A percentile compares a stretch with the other conserved stretches of the same genome.
Conservation (phyloP, 2,329 filamentous ascomycete genomes). For the Blastomyces percursus region DNA sequence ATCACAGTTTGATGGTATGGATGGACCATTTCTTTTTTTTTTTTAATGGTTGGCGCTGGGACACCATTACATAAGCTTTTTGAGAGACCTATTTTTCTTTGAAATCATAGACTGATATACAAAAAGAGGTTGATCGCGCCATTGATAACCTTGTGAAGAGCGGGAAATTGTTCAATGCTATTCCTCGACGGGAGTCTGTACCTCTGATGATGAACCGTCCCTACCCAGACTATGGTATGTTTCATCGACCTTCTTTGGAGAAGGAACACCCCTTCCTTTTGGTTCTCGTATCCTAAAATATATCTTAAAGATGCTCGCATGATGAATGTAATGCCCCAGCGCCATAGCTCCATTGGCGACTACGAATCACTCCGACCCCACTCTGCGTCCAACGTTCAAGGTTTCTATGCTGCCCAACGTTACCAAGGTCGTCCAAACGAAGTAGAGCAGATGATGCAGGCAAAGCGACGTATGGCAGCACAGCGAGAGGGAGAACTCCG, state of each 20-base stretch:
- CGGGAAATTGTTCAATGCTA: constrained; percentile 73
- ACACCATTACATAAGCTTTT: neutral
- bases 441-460: constrained; percentile 97
- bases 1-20: constrained; percentile 79
- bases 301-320: constrained; percentile 55
- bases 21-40: neutral
- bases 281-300: constrained; percentile 7
- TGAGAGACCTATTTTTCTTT: neutral
- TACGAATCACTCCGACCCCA: constrained; percentile 67
- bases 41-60: neutral
- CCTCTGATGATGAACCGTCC: constrained; percentile 50
- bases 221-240: constrained; percentile 51
- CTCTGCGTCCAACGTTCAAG: constrained; percentile 70
- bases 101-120: neutral
- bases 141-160: constrained; percentile 95
- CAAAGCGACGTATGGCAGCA: constrained; percentile 97
- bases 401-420: constrained; percentile 87
- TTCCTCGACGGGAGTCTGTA: constrained; percentile 70
- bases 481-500: constrained; percentile 98
- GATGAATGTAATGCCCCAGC: constrained; percentile 44
- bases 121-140: constrained; percentile 82
- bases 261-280: constrained; percentile 10
- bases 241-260: constrained; percentile 19
- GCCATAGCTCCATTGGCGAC: constrained; percentile 76
- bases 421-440: constrained; percentile 82